A percentile compares a stretch with the other conserved stretches of the same genome.
Evolutionary conservation across 169 alveolate species (phyloP).

Genomic region (Plasmodium ovale): DNA sequence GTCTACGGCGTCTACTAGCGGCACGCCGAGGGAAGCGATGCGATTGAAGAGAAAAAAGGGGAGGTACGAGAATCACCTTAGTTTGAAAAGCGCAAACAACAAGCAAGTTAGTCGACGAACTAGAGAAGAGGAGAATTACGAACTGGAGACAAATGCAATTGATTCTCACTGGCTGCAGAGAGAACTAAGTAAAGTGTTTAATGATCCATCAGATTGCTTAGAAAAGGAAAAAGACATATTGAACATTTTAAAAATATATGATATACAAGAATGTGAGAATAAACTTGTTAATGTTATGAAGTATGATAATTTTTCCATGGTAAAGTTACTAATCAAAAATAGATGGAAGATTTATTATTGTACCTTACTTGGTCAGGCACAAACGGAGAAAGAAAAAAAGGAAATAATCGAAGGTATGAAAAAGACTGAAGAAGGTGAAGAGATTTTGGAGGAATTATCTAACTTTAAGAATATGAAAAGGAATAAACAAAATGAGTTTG

Average conservation of each 20-base stretch:
- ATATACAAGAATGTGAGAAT: slow-evolving; percentile 96
- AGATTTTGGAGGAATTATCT: slow-evolving; percentile 89
- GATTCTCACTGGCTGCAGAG: slow-evolving; percentile 98
- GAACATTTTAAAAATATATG: slow-evolving; percentile 83
- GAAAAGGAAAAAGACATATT: slow-evolving; percentile 93
- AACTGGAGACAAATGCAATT: slow-evolving; percentile 85
- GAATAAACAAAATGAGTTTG: slow-evolving; percentile 86
- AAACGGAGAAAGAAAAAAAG: slow-evolving; percentile 92
- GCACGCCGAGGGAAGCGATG: slow-evolving; percentile 37
- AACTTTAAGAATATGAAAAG: slow-evolving; percentile 80
- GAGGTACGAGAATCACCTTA: slow-evolving; percentile 54
- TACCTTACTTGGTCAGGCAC: slow-evolving; percentile 95
- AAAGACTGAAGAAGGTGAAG: slow-evolving; percentile 89
- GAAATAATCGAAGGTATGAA: slow-evolving; percentile 87
- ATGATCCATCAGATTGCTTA: slow-evolving; percentile 88
- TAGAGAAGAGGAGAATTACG: slow-evolving; percentile 20
- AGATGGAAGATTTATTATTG: slow-evolving; percentile 94
- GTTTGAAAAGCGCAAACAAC: slow-evolving; percentile 65
- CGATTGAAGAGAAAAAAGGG: slow-evolving; percentile 79
- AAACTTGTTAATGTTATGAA: slow-evolving; percentile 90
- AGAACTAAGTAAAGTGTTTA: slow-evolving; percentile 89
- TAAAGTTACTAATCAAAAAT: slow-evolving; percentile 89
- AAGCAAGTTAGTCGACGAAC: neutral
- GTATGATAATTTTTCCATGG: slow-evolving; percentile 94
- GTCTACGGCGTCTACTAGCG: too few species aligned